Percentiles rank a stretch among this genome's conserved stretches.
Conservation (phyloP, 345 rosid genomes). For the Lumnitzera racemosa region DNA sequence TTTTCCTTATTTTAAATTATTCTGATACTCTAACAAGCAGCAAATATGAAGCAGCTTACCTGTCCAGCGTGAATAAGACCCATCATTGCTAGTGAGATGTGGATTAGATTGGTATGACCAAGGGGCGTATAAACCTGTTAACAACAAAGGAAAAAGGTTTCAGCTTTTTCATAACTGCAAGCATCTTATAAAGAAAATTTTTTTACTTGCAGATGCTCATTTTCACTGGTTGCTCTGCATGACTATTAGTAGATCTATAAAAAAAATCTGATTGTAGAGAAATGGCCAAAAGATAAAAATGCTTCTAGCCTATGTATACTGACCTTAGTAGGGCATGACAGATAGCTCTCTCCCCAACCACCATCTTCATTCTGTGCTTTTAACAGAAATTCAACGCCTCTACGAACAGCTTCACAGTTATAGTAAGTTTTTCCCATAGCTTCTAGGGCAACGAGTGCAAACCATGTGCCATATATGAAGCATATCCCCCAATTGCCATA, state of each 20-base stretch:
- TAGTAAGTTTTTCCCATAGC: conserved; percentile 41
- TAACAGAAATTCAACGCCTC: conserved; percentile 37
- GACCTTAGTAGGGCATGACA: conserved; percentile 49
- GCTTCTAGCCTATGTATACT: neutral
- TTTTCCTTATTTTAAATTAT: neutral
- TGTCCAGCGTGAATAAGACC: conserved; percentile 52
- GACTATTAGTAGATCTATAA: no score
- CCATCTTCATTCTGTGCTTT: conserved; percentile 36
- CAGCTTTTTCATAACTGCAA: neutral
- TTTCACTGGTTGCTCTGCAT: no score
- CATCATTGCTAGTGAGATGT: conserved; percentile 53
- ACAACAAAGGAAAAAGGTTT: neutral
- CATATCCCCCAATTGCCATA: conserved; percentile 59
- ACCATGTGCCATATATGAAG: conserved; percentile 47
- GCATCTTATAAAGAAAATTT: neutral
- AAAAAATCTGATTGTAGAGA: no score
- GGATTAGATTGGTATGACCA: conserved; percentile 43
- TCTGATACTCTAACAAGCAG: neutral
- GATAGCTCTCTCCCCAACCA: conserved; percentile 58
- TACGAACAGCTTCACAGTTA: conserved; percentile 25
- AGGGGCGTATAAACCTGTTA: conserved; percentile 37
- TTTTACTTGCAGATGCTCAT: no score
- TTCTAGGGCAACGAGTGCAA: conserved; percentile 35
- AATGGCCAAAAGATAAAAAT: no score
- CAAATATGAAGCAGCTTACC: conserved; percentile 4